phyloP scores from a whole-genome alignment of 1,284 basidiomycete genomes.

The Singerocomus inundabilis region DNA sequence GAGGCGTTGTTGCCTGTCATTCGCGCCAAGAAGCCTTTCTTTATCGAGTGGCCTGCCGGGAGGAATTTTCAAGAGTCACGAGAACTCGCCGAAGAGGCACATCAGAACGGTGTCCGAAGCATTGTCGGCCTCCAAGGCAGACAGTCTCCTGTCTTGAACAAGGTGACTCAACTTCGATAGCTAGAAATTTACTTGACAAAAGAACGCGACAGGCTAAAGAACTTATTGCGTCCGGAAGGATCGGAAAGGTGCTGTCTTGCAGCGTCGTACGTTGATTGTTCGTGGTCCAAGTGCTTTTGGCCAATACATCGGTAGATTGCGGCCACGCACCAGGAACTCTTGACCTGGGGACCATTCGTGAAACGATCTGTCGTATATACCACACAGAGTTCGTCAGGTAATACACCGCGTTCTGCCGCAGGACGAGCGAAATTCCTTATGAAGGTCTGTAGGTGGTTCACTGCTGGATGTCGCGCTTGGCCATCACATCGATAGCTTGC shows the following conservation, averaged over 20 bases:
- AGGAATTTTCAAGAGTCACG: slow-evolving; percentile 10
- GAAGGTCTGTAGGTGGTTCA: slow-evolving; percentile 2
- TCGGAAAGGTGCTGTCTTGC: slow-evolving; percentile 13
- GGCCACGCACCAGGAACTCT: slow-evolving; percentile 4
- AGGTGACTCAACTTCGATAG: not conserved
- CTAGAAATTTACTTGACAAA: not conserved
- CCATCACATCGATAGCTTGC: slow-evolving; percentile 14
- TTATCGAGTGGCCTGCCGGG: slow-evolving; percentile 16
- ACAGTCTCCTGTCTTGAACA: slow-evolving; percentile 14
- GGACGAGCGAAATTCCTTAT: not conserved
- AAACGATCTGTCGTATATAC: slow-evolving; percentile 7
- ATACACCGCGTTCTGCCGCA: not conserved
- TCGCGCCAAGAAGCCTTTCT: slow-evolving; percentile 16
- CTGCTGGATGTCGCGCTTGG: slow-evolving; percentile 12
- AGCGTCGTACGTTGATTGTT: slow-evolving; percentile 8
- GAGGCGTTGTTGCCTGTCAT: slow-evolving; percentile 14
- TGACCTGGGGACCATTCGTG: slow-evolving; percentile 11
- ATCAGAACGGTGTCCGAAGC: slow-evolving; percentile 8
- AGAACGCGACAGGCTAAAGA: slow-evolving; percentile 7
- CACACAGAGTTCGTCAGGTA: slow-evolving; percentile 7
- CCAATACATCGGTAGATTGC: slow-evolving; percentile 4
- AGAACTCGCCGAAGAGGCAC: slow-evolving; percentile 13
- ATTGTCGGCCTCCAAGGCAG: slow-evolving; percentile 14
- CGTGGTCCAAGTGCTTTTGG: too few species aligned
- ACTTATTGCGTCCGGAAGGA: slow-evolving; percentile 11